These are phyloP conservation scores for Bipolaris victoriae DNA, from an alignment of 2,329 filamentous ascomycete species.

Conservation along the genomic window DNA sequence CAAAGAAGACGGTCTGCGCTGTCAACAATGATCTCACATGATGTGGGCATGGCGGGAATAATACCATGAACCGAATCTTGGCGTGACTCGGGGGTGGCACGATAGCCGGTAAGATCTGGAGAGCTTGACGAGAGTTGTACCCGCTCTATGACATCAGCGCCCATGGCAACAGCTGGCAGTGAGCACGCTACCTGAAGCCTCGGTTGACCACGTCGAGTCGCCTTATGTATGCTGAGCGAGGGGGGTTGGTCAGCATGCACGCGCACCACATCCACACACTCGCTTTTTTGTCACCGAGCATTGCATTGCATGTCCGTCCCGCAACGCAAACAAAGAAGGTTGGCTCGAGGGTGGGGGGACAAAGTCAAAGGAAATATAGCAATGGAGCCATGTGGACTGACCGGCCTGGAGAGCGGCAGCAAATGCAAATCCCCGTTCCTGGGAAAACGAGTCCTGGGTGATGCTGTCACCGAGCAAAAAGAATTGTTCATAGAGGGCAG, in stretches of 20 bases:
- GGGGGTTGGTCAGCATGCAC: conserved; percentile 16
- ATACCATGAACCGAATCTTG: conserved; percentile 70
- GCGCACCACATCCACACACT: neutral
- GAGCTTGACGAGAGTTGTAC: conserved; percentile 79
- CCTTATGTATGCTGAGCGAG: conserved; percentile 70
- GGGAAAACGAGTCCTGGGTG: conserved; percentile 69
- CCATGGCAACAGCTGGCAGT: neutral
- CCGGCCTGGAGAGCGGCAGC: conserved; percentile 72
- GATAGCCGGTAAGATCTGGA: conserved; percentile 71
- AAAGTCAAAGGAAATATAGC: neutral
- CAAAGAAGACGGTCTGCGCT: conserved; percentile 76
- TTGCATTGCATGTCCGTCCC: conserved; percentile 1
- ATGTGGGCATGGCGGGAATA: conserved; percentile 2
- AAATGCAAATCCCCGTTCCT: conserved; percentile 74
- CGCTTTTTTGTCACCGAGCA: neutral
- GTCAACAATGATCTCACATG: conserved; percentile 13
- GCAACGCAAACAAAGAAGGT: neutral
- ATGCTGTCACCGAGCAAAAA: conserved; percentile 92
- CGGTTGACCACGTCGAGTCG: conserved; percentile 86
- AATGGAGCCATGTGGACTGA: conserved; percentile 50
- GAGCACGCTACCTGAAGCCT: conserved; percentile 65
- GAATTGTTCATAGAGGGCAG: conserved; percentile 51
- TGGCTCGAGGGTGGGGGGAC: neutral
- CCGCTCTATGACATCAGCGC: conserved; percentile 58
- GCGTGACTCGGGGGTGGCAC: conserved; percentile 69